Conservation (phyloP, 2,329 filamentous ascomycete species). For the Mariannaea elegans region DNA sequence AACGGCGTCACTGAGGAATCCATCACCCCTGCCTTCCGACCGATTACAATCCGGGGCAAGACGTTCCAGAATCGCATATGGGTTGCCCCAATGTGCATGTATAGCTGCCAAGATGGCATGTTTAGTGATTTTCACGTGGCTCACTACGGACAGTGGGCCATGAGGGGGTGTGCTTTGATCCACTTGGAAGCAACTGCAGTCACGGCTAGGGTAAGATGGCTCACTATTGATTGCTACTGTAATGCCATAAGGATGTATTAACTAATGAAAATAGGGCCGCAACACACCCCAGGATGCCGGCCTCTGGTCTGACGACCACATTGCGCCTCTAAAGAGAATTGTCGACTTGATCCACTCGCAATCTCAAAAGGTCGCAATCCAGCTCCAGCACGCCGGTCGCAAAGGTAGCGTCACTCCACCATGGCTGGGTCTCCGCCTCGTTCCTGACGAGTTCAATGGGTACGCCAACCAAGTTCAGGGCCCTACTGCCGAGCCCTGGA, state of each 20-base stretch:
- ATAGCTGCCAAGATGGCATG: slow-evolving; percentile 17
- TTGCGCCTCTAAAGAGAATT: slow-evolving; percentile 7
- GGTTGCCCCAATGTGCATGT: slow-evolving; percentile 22
- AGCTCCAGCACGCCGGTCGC: slow-evolving; percentile 9
- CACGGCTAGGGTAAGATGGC: background rate
- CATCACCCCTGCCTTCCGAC: background rate
- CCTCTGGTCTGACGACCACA: slow-evolving; percentile 13
- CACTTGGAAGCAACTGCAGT: slow-evolving; percentile 13
- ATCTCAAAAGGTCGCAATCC: slow-evolving; percentile 6
- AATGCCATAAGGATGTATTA: background rate
- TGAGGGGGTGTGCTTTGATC: slow-evolving; percentile 12
- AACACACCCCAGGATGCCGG: slow-evolving; percentile 17
- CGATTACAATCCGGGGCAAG: slow-evolving; percentile 15
- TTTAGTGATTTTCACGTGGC: slow-evolving; percentile 19
- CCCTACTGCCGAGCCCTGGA: slow-evolving; percentile 60
- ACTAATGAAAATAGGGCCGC: background rate
- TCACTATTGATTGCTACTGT: too few species aligned
- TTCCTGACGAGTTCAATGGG: slow-evolving; percentile 39
- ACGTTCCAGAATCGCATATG: slow-evolving; percentile 22
- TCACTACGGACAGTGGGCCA: slow-evolving; percentile 17
- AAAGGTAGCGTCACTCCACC: slow-evolving; percentile 1
- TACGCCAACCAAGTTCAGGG: slow-evolving; percentile 52
- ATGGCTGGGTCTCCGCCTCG: slow-evolving; percentile 7
- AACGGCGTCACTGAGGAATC: background rate
- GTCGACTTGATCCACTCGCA: slow-evolving; percentile 8